A percentile compares a stretch with the other conserved stretches of the same genome.
These are phyloP conservation scores for Elongisporangium anandrum DNA, from an alignment of 352 stramenopile species.

Conservation along the genomic window DNA sequence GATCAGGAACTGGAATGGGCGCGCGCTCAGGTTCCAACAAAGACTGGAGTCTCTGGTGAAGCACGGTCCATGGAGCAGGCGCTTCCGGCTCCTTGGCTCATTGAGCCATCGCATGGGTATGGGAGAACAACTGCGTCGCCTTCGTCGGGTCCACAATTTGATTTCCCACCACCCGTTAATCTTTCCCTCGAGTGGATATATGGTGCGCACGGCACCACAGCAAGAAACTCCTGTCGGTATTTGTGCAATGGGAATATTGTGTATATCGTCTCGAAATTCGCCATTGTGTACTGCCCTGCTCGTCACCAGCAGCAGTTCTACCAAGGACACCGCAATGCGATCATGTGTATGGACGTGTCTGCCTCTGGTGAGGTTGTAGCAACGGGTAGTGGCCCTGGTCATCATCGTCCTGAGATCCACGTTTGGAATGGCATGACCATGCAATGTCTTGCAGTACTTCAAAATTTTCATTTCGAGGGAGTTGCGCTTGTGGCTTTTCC, in stretches of 20 bases:
- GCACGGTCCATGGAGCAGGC: conserved; percentile 13
- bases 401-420: conserved; percentile 44
- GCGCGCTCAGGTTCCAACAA: not conserved
- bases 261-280: conserved; percentile 74
- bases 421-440: conserved; percentile 62
- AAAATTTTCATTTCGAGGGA: conserved; percentile 56
- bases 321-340: conserved; percentile 45
- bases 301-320: conserved; percentile 73
- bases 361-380: conserved; percentile 55
- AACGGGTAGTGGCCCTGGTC: conserved; percentile 30
- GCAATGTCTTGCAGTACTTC: conserved; percentile 64
- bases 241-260: conserved; percentile 53
- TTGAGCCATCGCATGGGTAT: conserved; percentile 25
- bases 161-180: conserved; percentile 57
- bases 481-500: conserved; percentile 54
- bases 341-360: conserved; percentile 63
- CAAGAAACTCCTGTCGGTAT: conserved; percentile 45
- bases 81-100: conserved; percentile 36
- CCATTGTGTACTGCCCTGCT: conserved; percentile 58
- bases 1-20: conserved; percentile 26
- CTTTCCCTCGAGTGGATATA: conserved; percentile 77
- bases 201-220: conserved; percentile 40
- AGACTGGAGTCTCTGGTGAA: not conserved
- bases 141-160: conserved; percentile 2
- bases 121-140: conserved; percentile 1